A percentile compares a stretch with the other conserved stretches of the same genome.
Conservation (phyloP, 2,329 filamentous ascomycete species). For the Trichoderma citrinoviride region DNA sequence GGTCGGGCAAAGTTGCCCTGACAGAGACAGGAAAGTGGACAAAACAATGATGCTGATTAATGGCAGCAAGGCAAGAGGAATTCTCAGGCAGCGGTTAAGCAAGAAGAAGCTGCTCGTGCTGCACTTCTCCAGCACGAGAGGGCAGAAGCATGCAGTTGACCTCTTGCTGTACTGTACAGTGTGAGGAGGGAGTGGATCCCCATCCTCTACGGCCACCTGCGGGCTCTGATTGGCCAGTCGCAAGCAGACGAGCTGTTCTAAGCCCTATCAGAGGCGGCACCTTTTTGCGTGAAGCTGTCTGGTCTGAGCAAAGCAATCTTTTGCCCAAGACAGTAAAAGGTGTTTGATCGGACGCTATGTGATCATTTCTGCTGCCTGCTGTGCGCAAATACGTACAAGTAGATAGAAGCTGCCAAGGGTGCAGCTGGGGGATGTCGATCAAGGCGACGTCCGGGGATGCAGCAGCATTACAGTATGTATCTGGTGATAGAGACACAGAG, state of each 20-base stretch:
- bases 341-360: neutral
- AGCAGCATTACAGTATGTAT: no score
- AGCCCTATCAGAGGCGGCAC: conserved; percentile 4
- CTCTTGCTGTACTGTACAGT: no score
- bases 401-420: neutral
- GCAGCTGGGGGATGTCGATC: no score
- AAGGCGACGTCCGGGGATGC: no score
- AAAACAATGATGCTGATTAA: neutral
- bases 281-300: conserved; percentile 1
- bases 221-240: neutral
- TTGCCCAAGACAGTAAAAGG: neutral
- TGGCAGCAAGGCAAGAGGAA: neutral
- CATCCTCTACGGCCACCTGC: neutral
- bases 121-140: no score
- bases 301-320: neutral
- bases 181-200: no score
- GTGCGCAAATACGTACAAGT: no score
- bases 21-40: neutral
- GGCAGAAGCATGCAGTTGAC: no score
- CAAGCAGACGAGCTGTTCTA: neutral
- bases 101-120: neutral
- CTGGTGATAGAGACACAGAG: no score
- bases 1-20: neutral
- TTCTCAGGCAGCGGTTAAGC: no score
- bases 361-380: neutral